Base-by-base conservation (phyloP, 163 green algal genomes). In the Scenedesmus sp. region DNA sequence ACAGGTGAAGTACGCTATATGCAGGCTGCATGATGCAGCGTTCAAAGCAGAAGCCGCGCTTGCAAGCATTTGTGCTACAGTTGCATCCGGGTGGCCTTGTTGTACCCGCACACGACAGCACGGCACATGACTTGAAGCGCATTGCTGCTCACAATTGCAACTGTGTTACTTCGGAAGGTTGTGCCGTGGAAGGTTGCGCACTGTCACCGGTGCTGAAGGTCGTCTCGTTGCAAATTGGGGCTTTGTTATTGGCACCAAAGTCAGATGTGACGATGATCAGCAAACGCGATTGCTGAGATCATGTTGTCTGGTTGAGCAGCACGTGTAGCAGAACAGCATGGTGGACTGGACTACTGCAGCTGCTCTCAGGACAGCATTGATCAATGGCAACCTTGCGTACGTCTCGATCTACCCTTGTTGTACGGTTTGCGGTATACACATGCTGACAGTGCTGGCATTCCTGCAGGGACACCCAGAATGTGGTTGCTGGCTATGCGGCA, bases 151-250 rank as follows among this genome's bases (percentile, higher is more conserved):
- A 7, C 0, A 16, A 68, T 3, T 26, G 18, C 30, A 40, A 2
- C 65, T 76, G 65, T 76, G 65, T 76, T 76, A 76, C 65, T 40
- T 76, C 40, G 65, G 65, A 76, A 76, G 65, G 65, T 76, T 40
- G 65, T 22, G 65, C 30, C 30, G 18, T n/a, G n/a, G n/a, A n/a
- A 30, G 65, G 65, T 76, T 49, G 35, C n/a, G 72, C 72, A 49
- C 10, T 49, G 72, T 35, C 49, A 15, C 35, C 72, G n/a, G n/a
- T n/a, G n/a, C n/a, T n/a, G n/a, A n/a, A n/a, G n/a, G n/a, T n/a
- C n/a, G n/a, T n/a, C n/a, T n/a, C n/a, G n/a, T n/a, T n/a, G n/a
- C n/a, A n/a, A n/a, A n/a, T n/a, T n/a, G n/a, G 20, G 61, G 61
- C 61, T n/a, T 73, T 30, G 20, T 10, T n/a, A 73, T n/a, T n/a